Evolutionary conservation across 2,329 filamentous ascomycete species (phyloP).

Genomic region (Paracamarosporium sp.): DNA sequence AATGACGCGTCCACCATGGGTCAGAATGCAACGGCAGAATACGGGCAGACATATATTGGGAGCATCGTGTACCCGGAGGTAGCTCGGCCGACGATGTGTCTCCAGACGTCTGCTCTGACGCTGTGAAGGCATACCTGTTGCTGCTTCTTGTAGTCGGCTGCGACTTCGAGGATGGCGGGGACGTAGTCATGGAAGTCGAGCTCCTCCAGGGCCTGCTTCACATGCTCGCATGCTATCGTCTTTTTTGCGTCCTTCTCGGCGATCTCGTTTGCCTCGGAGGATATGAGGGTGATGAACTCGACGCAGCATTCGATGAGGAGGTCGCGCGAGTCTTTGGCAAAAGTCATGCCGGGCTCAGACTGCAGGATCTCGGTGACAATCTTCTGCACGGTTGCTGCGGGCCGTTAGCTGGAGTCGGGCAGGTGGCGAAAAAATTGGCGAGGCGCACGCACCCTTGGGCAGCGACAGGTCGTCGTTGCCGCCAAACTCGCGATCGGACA

Average conservation of each 20-base stretch:
- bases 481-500: slow-evolving; percentile 53
- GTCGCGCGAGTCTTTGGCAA: slow-evolving; percentile 94
- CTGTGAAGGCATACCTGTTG: slow-evolving; percentile 73
- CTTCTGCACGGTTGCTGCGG: slow-evolving; percentile 71
- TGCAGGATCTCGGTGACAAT: slow-evolving; percentile 95
- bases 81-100: not conserved
- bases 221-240: slow-evolving; percentile 97
- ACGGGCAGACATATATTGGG: not conserved
- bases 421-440: not conserved
- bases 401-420: slow-evolving; percentile 18
- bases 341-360: slow-evolving; percentile 76
- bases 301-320: slow-evolving; percentile 98
- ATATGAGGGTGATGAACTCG: slow-evolving; percentile 97
- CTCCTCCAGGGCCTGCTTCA: slow-evolving; percentile 91
- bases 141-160: slow-evolving; percentile 88
- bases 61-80: not conserved
- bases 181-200: slow-evolving; percentile 95
- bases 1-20: not conserved
- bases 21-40: not conserved
- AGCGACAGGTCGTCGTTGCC: slow-evolving; percentile 52
- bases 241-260: slow-evolving; percentile 99
- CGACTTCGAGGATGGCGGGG: slow-evolving; percentile 82
- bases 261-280: slow-evolving; percentile 98
- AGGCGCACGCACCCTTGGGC: slow-evolving; percentile 43
- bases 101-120: not conserved